A percentile compares a stretch with the other conserved stretches of the same genome.
phyloP scores from a whole-genome alignment of 371 early-diverging fungal species.

The Mucor saturninus region DNA sequence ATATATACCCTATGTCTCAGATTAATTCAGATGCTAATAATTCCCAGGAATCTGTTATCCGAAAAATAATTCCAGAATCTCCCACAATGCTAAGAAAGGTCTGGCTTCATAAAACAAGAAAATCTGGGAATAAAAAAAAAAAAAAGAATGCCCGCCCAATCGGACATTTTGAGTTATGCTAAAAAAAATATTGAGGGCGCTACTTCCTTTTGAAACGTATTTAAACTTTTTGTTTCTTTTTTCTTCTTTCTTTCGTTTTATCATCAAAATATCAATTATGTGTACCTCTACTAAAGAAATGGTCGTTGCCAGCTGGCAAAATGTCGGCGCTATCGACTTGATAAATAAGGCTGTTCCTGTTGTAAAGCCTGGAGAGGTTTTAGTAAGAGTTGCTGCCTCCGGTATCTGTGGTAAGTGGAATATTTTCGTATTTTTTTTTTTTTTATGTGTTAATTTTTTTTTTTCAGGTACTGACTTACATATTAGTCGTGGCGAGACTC shows the following conservation, averaged over 20 bases:
- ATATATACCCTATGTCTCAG: too few species aligned
- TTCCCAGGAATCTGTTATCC: too few species aligned
- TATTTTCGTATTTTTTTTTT: background rate
- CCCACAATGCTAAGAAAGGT: too few species aligned
- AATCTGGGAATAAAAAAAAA: background rate
- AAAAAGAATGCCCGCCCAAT: slow-evolving; percentile 5
- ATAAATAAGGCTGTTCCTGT: slow-evolving; percentile 42
- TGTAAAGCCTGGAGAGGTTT: slow-evolving; percentile 49
- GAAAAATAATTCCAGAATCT: too few species aligned
- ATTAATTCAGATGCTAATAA: too few species aligned
- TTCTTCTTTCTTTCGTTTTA: slow-evolving; percentile 4
- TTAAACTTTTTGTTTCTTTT: slow-evolving; percentile 3
- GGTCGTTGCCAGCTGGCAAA: slow-evolving; percentile 60
- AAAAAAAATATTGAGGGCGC: background rate
- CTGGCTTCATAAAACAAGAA: too few species aligned
- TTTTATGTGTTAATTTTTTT: background rate
- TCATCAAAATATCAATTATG: slow-evolving; percentile 1
- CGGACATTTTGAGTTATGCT: slow-evolving; percentile 8
- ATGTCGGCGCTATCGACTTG: slow-evolving; percentile 49
- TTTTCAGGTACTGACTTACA: slow-evolving; percentile 58
- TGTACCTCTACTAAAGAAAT: slow-evolving; percentile 29
- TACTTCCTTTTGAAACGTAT: background rate
- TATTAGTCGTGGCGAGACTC: slow-evolving; percentile 62
- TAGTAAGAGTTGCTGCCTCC: slow-evolving; percentile 60
- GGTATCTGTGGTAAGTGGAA: slow-evolving; percentile 55